Base-by-base conservation (phyloP, 768 basidiomycete species). In the Amanita polypyramis region DNA sequence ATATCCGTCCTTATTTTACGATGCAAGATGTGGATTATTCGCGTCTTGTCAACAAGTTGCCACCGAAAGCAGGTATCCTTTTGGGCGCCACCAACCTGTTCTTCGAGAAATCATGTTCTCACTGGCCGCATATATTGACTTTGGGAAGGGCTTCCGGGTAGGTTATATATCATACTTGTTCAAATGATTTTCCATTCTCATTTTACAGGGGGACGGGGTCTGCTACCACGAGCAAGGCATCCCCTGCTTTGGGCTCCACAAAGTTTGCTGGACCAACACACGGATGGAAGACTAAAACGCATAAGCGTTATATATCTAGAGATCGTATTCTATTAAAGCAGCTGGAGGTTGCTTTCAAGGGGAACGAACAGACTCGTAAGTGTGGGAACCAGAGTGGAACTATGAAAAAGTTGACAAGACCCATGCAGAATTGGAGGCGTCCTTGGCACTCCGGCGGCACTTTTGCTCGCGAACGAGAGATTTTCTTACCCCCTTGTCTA, bases 1-100 rank as follows among this genome's bases (percentile, higher is more conserved):
- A 99, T 58, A 79, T 90, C 56, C 76, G 95, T 7, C 95, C 95
- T 0, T 99, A 95, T 62, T 87, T 97, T 54, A 96, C 95, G 12
- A 92, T 99, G 56, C 95, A 97, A 60, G 95, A 97, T 57, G 75
- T 75, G n/a, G 93, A 96, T 51, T 80, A 85, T 53, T 55, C 73
- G 2, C 58, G 73, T 1, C 63, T 99, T 10, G 82, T 96, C 36
- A 92, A 90, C 60, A 81, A 82, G 52, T 77, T 86, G 25, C 77
- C 81, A n/a, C 90, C 88, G 0, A 80, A 80, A 61, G 63, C 81
- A 1, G 91, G 90, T 1, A 62, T 88, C 2, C 55, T 95, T 4
- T 60, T 95, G 2, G 89, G 92, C 7, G 85, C 90, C 7, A 95
- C 92, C 1, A 95, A 94, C 56, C 92, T 92, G 0, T 81, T 89